Conservation (phyloP, 2,329 filamentous ascomycete species). For the Chaetomiaceae sp. region DNA sequence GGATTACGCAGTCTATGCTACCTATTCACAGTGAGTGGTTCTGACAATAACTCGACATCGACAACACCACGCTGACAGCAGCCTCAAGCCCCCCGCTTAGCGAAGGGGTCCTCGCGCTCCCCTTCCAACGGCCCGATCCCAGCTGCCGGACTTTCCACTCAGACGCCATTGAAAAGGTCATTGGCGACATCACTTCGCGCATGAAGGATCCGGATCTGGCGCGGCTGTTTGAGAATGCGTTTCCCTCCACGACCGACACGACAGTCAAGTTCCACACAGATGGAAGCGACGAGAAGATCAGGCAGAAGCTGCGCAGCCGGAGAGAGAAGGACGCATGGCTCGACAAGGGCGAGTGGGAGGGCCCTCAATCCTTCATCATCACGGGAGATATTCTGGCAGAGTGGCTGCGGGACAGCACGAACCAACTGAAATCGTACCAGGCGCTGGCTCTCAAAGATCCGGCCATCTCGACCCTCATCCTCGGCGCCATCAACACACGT, state of each 20-base stretch:
- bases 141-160: constrained; percentile 89
- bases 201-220: constrained; percentile 85
- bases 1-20: constrained; percentile 58
- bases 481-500: constrained; percentile 95
- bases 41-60: constrained; percentile 14
- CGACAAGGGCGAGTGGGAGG: constrained; percentile 67
- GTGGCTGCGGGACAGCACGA: constrained; percentile 87
- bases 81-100: constrained; percentile 66
- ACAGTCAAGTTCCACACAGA: constrained; percentile 83
- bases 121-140: constrained; percentile 76
- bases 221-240: constrained; percentile 90
- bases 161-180: constrained; percentile 80
- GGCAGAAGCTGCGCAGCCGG: constrained; percentile 31
- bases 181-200: constrained; percentile 70
- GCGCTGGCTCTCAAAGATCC: constrained; percentile 75
- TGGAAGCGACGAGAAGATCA: constrained; percentile 40
- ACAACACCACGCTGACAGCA: constrained; percentile 15
- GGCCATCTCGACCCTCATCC: constrained; percentile 70
- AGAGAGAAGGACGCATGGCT: constrained; percentile 13
- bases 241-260: constrained; percentile 86
- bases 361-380: constrained; percentile 85
- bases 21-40: constrained; percentile 51
- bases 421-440: constrained; percentile 90
- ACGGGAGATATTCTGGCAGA: constrained; percentile 89
- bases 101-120: constrained; percentile 70